These are phyloP conservation scores for Marchantia paleacea DNA, from an alignment of 225 moss, liverwort and hornwort species.

Conservation along the genomic window DNA sequence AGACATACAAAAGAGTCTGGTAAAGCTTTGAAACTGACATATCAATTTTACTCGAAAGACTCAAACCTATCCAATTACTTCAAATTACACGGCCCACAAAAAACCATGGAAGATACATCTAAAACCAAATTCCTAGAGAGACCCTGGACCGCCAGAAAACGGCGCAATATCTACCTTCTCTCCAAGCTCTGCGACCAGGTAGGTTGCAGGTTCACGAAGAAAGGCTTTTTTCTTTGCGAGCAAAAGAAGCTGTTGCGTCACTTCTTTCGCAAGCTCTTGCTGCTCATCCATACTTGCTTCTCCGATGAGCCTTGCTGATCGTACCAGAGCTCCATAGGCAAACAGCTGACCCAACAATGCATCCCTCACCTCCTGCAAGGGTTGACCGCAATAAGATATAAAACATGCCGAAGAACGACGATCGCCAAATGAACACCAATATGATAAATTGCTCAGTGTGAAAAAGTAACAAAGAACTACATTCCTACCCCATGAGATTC, in stretches of 20 bases:
- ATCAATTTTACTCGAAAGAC: not conserved
- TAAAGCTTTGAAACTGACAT: not conserved
- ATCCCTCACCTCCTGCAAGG: slow-evolving; percentile 71
- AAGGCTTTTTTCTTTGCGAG: slow-evolving; percentile 78
- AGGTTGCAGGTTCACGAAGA: slow-evolving; percentile 67
- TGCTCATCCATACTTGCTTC: slow-evolving; percentile 43
- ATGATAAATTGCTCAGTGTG: too few relatives aligned
- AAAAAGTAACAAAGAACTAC: too few relatives aligned
- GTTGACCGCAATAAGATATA: not conserved
- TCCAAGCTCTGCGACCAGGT: slow-evolving; percentile 71
- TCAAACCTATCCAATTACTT: not conserved
- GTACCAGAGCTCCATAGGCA: slow-evolving; percentile 78
- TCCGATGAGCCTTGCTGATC: slow-evolving; percentile 51
- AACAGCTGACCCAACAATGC: slow-evolving; percentile 83
- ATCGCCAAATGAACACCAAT: not conserved
- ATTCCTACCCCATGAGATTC: too few relatives aligned
- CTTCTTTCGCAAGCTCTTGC: slow-evolving; percentile 59
- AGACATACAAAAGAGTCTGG: slow-evolving; percentile 1
- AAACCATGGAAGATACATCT: not conserved
- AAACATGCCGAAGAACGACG: not conserved
- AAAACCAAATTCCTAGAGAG: not conserved
- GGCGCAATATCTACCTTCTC: slow-evolving; percentile 46
- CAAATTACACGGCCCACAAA: not conserved
- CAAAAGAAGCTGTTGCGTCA: slow-evolving; percentile 62
- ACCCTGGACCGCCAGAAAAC: not conserved